Evolutionary conservation across 1,284 basidiomycete genomes (phyloP), one percentile per base, ranked within the genome.

Genomic region (Xanthoconium separans): DNA sequence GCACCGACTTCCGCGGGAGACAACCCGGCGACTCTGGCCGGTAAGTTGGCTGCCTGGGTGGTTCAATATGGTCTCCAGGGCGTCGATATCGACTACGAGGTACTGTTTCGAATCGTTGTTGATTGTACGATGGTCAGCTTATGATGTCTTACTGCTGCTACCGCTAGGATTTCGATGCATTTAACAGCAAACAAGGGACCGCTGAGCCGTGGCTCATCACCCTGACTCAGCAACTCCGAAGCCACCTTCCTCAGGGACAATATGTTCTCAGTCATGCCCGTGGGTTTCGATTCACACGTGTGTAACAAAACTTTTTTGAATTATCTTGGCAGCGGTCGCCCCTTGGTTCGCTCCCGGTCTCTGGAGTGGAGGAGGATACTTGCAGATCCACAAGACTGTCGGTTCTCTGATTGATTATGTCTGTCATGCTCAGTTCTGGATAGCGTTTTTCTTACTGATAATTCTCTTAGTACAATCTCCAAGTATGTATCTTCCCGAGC

Each of bases 391-490:
- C 84, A 22, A 70, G 46, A 63, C 70, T 8, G 84, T 87, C 27
- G 86, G 86, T 10, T 74, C 64, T 59, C 60, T 80, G 55, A 83
- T 84, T 43, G 82, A 84, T 59, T 83, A 79, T 78, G 71, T 69
- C 34, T 50, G 66, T 55, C 22, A n/a, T 13, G 36, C 6, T 20
- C n/a, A 7, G 29, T 42, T 0, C 11, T n/a, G 27, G 6, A 27
- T 27, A 27, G 6, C 27, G 6, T 27, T 24, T 41, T 22, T 3
- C 4, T 24, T 8, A 7, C 24, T 43, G n/a, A n/a, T 20, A n/a
- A 16, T 16, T 12, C 24, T n/a, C 3, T 16, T 37, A 66, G 77
- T 80, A 79, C 61, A 80, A 79, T 45, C 63, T 80, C 33, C 77
- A 79, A 64, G 76, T 77, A 44, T 47, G 58, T 13, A 27, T 27